phyloP scores from a whole-genome alignment of 192 early-diverging fungal species.

The Coemansia sp. region DNA sequence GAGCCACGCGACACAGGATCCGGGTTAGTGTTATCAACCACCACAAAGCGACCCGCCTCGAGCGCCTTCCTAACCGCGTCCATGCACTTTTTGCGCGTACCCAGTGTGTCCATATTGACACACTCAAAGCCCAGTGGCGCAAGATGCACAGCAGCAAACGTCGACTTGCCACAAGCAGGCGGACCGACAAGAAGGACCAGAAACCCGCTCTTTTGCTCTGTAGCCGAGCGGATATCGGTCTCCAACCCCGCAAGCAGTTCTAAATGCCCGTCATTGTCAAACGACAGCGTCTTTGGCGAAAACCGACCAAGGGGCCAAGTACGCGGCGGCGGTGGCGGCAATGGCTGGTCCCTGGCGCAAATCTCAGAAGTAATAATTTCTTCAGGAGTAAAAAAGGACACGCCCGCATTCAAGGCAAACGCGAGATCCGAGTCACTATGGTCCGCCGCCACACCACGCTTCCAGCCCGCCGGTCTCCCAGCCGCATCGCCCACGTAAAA shows the following conservation, averaged over 20 bases:
- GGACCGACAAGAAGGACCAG: conserved; percentile 80
- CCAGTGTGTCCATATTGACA: conserved; percentile 86
- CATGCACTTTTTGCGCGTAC: conserved; percentile 78
- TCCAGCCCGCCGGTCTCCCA: conserved; percentile 75
- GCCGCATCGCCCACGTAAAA: conserved; percentile 96
- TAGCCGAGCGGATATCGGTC: conserved; percentile 27
- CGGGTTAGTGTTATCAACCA: conserved; percentile 87
- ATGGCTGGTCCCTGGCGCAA: conserved; percentile 21
- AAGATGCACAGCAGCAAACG: conserved; percentile 69
- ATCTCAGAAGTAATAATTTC: conserved; percentile 68
- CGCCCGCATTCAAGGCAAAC: conserved; percentile 75
- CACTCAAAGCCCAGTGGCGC: conserved; percentile 67
- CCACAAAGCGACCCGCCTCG: conserved; percentile 59
- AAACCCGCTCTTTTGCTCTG: conserved; percentile 41
- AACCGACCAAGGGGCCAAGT: conserved; percentile 17
- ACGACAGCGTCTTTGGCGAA: conserved; percentile 5
- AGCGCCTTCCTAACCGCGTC: conserved; percentile 61
- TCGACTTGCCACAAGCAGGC: conserved; percentile 86
- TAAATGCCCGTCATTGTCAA: neutral
- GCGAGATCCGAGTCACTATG: conserved; percentile 86
- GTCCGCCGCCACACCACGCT: conserved; percentile 65
- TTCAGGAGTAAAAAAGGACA: conserved; percentile 85
- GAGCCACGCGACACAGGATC: conserved; percentile 60
- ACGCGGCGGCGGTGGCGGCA: conserved; percentile 28
- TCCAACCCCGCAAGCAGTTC: conserved; percentile 28